Percentiles rank a stretch among this genome's conserved stretches.
phyloP scores from a whole-genome alignment of 2,329 filamentous ascomycete species.

The Fusarium sp. region DNA sequence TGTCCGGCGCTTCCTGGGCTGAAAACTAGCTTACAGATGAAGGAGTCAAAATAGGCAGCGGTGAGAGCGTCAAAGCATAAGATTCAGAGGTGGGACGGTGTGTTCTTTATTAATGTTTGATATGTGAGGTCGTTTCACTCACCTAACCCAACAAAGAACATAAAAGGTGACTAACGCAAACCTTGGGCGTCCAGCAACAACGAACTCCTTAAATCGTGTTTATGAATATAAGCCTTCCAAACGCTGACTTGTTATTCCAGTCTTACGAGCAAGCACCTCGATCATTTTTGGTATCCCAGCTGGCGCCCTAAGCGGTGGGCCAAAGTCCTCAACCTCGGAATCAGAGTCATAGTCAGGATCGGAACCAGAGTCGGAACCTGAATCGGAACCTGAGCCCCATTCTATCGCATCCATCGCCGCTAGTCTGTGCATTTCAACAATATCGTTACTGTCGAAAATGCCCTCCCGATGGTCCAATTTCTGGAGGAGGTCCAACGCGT shows the following conservation, averaged over 20 bases:
- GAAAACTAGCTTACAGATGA: too few species aligned
- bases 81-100: too few species aligned
- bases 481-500: neutral
- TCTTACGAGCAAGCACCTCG: neutral
- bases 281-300: constrained; percentile 17
- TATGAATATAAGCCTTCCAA: neutral
- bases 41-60: too few species aligned
- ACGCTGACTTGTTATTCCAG: neutral
- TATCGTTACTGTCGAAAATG: constrained; percentile 20
- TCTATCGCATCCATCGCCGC: neutral
- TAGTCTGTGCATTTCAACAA: constrained; percentile 8
- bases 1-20: too few species aligned
- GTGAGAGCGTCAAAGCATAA: too few species aligned
- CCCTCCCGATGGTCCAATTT: constrained; percentile 11
- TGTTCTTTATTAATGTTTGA: too few species aligned
- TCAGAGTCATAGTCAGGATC: constrained; percentile 1
- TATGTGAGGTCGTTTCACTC: too few species aligned
- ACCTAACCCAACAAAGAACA: too few species aligned
- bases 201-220: too few species aligned
- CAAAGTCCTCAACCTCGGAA: neutral
- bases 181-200: too few species aligned
- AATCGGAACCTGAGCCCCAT: neutral
- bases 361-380: neutral
- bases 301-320: neutral
- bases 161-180: too few species aligned